Conservation (phyloP, 106 monocot species). For the Platanthera zijinensis region DNA sequence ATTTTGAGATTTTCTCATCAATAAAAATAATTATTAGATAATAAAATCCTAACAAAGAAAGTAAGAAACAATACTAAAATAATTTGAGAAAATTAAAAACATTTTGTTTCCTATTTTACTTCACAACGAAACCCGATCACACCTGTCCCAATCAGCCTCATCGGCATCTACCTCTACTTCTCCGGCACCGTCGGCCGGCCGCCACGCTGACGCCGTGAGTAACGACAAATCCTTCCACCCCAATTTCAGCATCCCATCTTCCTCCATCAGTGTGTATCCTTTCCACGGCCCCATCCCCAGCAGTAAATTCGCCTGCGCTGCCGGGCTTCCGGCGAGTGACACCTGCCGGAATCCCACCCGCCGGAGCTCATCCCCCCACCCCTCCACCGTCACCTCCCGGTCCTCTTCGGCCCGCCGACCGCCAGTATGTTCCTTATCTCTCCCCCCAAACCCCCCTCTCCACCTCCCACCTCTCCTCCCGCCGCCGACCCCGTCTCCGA, state of each 20-base stretch:
- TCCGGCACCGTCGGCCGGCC: not conserved
- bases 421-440: constrained; percentile 81
- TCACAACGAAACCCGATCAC: not conserved
- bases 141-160: constrained; percentile 1
- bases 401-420: constrained; percentile 61
- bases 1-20: too few relatives aligned
- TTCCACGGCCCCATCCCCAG: constrained; percentile 83
- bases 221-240: constrained; percentile 88
- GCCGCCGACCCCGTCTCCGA: constrained; percentile 39
- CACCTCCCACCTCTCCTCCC: constrained; percentile 52
- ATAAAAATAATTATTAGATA: too few relatives aligned
- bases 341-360: constrained; percentile 46
- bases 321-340: constrained; percentile 63
- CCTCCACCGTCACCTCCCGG: constrained; percentile 58
- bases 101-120: not conserved
- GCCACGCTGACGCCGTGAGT: constrained; percentile 85
- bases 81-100: not conserved
- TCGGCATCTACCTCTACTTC: not conserved
- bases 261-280: constrained; percentile 72
- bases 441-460: constrained; percentile 68
- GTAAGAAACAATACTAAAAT: not conserved
- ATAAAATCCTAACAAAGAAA: too few relatives aligned
- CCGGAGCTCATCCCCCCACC: constrained; percentile 62
- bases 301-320: constrained; percentile 64
- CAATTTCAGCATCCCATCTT: constrained; percentile 56